Conservation (phyloP, 768 basidiomycete species). For the Xerocomellus intermedius region DNA sequence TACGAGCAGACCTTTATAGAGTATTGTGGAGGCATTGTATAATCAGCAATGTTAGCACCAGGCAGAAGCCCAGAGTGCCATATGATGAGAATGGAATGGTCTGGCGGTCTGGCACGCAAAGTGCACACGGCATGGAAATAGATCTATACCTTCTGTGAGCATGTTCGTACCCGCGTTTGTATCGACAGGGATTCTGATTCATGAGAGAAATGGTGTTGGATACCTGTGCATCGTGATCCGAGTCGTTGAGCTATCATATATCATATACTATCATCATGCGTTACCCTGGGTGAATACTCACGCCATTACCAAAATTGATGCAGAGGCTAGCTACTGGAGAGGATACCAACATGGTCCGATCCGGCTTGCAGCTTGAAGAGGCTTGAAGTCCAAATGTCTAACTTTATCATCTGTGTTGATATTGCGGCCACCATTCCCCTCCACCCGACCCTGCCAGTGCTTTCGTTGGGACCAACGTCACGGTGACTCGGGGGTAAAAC, state of each 20-base stretch:
- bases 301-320: neutral
- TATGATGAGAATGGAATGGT: conserved; percentile 2
- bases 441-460: neutral
- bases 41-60: conserved; percentile 4
- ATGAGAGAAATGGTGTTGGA: neutral
- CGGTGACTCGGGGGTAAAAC: no score
- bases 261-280: neutral
- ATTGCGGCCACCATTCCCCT: neutral
- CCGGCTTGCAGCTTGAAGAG: neutral
- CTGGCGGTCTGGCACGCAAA: neutral
- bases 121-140: neutral
- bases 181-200: neutral
- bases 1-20: conserved; percentile 1
- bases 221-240: neutral
- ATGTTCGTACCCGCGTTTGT: neutral
- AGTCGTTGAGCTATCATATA: neutral
- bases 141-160: neutral
- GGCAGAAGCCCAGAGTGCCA: neutral
- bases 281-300: neutral
- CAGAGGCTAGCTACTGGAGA: neutral
- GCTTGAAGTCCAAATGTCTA: neutral
- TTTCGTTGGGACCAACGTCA: no score
- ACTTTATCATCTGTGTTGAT: neutral
- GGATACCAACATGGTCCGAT: neutral
- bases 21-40: neutral